phyloP scores from a whole-genome alignment of 1,284 basidiomycete species.

The Cutaneotrichosporon spelunceum region DNA sequence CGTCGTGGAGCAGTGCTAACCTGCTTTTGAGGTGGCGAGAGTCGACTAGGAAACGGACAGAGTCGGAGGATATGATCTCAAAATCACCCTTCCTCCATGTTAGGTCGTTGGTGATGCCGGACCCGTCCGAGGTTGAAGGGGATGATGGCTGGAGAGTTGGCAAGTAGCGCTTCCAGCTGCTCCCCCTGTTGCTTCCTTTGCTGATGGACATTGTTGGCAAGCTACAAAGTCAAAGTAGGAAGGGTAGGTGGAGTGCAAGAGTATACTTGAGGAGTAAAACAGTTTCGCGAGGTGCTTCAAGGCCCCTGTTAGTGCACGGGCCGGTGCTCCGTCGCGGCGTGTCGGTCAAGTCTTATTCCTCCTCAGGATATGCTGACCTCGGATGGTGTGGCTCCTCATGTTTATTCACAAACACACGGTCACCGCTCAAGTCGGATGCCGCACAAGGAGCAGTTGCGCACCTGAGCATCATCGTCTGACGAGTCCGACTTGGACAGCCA shows the following conservation, averaged over 20 bases:
- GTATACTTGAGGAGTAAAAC: neutral
- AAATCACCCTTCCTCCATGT: neutral
- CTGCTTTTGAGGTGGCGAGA: neutral
- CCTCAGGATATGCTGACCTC: too few relatives aligned
- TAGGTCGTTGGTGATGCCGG: neutral
- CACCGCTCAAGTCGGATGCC: too few relatives aligned
- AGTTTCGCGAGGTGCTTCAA: too few relatives aligned
- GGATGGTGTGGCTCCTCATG: too few relatives aligned
- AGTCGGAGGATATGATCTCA: neutral
- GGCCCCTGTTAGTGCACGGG: neutral
- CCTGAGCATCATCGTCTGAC: neutral
- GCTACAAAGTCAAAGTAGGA: neutral
- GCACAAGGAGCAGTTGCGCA: too few relatives aligned
- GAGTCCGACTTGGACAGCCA: neutral
- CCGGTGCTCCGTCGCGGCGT: too few relatives aligned
- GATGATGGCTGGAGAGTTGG: neutral
- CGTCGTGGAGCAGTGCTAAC: neutral
- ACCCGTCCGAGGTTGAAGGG: neutral
- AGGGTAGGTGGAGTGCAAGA: neutral
- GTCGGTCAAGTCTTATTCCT: too few relatives aligned
- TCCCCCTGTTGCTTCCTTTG: neutral
- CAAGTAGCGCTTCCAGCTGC: neutral
- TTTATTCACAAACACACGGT: too few relatives aligned
- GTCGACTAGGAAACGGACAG: neutral
- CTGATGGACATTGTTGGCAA: neutral